Evolutionary conservation across 148 eudicot genomes (phyloP), one percentile per base, ranked within the genome.

Genomic region (Limonium bicolor): DNA sequence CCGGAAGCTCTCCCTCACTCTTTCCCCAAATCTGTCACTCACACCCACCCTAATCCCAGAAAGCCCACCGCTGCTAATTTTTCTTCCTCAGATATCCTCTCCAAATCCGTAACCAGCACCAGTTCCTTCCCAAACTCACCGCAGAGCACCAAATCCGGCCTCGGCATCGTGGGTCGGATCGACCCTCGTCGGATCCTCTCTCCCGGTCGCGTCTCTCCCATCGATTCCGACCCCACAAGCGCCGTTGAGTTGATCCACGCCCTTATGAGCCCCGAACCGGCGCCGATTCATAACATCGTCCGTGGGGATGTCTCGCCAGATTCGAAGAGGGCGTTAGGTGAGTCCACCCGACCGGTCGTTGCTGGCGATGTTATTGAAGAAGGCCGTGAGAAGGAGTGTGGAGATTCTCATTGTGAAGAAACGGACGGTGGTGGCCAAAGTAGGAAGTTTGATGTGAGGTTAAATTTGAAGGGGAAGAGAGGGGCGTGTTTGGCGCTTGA

Each of bases 121-220:
- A 38, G 17, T 43, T 68, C 82, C 2, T 56, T 49, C 54, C 73
- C 74, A 5, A 64, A 46, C 31, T 75, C 87, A n/a, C 80, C 96
- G 8, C 75, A 70, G 57, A 67, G 59, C 58, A 48, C 51, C 31
- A 64, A 64, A 61, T 65, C 63, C 39, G 65, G 72, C 27, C 36
- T 61, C 14, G 52, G 61, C 12, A 28, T 77, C 2, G 79, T 72
- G 25, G 70, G 76, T 38, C 67, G 77, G 31, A 73, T 73, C 27
- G 79, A 66, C 55, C 68, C 70, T 6, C 74, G 84, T 4, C 68
- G 85, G 73, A 86, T 86, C 65, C 77, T 86, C 48, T 82, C 94
- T 4, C 96, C 96, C 18, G 96, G 96, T 5, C 74, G 94, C 43
- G 94, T 82, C 36, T 86, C 96, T 4, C 96, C 96, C 1, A 77